Evolutionary conservation across 2,329 filamentous ascomycete genomes (phyloP).

Genomic region (Aureobasidium lini): DNA sequence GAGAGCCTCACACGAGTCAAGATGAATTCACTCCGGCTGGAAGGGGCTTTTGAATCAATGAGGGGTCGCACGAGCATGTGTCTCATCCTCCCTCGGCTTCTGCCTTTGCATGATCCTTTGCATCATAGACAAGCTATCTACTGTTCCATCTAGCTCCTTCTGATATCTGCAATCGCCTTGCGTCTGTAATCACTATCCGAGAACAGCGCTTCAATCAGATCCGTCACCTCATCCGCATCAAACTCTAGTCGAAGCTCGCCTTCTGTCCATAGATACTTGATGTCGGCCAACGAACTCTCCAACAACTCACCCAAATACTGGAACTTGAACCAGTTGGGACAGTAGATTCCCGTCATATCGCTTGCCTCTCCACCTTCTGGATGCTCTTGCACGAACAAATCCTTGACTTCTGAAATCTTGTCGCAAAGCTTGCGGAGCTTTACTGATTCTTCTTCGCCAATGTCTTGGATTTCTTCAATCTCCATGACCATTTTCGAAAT

Average conservation of each 20-base stretch:
- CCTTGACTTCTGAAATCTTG: constrained; percentile 47
- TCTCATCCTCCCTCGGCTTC: neutral
- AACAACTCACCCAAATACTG: constrained; percentile 58
- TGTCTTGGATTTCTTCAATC: constrained; percentile 56
- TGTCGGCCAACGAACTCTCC: constrained; percentile 56
- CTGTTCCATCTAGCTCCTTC: constrained; percentile 20
- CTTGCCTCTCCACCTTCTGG: constrained; percentile 30
- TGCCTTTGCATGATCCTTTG: constrained; percentile 1
- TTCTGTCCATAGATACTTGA: constrained; percentile 58
- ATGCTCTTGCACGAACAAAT: constrained; percentile 47
- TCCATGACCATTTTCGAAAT: constrained; percentile 54
- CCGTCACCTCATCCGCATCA: constrained; percentile 52
- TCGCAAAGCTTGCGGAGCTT: constrained; percentile 52
- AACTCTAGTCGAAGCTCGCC: constrained; percentile 58
- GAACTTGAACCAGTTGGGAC: constrained; percentile 57
- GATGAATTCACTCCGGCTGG: no score
- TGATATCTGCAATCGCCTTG: constrained; percentile 51
- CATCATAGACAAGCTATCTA: neutral
- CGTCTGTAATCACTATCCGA: constrained; percentile 54
- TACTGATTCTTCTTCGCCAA: constrained; percentile 55
- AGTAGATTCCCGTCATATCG: constrained; percentile 53
- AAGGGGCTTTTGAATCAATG: neutral
- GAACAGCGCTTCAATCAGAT: constrained; percentile 57
- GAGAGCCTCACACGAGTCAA: no score
- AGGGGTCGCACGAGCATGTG: neutral